These are phyloP conservation scores for Rhodotorula glutinis DNA, from an alignment of 1,284 basidiomycete species.

Conservation along the genomic window DNA sequence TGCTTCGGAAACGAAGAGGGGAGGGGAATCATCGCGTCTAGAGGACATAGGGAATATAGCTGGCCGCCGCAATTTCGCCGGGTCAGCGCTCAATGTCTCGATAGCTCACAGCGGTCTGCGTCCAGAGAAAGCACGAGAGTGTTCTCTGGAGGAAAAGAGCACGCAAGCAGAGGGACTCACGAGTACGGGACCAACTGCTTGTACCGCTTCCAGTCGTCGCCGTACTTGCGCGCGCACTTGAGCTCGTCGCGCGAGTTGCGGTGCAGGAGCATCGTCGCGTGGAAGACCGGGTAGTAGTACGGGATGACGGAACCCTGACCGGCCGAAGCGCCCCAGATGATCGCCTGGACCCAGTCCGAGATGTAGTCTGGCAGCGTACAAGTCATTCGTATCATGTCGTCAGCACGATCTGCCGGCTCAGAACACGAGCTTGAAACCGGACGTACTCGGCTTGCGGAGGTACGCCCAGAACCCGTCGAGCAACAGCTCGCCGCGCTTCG, in stretches of 20 bases:
- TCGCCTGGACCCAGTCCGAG: constrained; percentile 75
- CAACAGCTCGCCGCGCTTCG: constrained; percentile 72
- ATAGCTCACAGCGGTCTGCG: too few relatives aligned
- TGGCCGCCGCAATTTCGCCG: constrained; percentile 5
- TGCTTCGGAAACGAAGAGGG: too few relatives aligned
- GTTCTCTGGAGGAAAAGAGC: too few relatives aligned
- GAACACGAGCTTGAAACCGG: too few relatives aligned
- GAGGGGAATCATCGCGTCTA: constrained; percentile 4
- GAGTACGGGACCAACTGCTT: constrained; percentile 56
- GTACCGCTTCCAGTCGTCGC: constrained; percentile 90
- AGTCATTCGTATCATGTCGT: too few relatives aligned
- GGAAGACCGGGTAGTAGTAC: constrained; percentile 93
- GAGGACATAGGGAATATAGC: constrained; percentile 44
- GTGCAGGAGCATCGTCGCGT: constrained; percentile 82
- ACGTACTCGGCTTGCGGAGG: constrained; percentile 76
- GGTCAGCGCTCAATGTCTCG: neutral
- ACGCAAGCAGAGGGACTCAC: constrained; percentile 36
- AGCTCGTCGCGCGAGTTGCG: constrained; percentile 80
- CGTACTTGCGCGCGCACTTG: constrained; percentile 80
- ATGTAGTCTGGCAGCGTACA: constrained; percentile 52
- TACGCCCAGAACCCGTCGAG: constrained; percentile 87
- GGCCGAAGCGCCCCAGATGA: constrained; percentile 89
- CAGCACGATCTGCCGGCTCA: too few relatives aligned
- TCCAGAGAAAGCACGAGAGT: too few relatives aligned
- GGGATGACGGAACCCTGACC: constrained; percentile 70